phyloP scores from a whole-genome alignment of 1,139 yeast genomes.

The Scheffersomyces lignicola region DNA sequence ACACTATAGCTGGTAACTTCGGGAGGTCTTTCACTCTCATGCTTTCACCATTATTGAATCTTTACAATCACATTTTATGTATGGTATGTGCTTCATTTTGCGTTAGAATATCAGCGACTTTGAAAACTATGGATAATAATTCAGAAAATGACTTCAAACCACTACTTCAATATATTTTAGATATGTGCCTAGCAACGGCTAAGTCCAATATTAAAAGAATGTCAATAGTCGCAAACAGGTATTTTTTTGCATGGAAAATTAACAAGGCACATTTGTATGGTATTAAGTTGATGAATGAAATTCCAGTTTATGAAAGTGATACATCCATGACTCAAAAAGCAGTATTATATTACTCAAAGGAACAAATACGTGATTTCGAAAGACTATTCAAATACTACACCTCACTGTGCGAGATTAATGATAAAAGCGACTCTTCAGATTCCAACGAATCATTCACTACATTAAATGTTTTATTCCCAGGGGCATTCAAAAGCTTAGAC shows the following conservation, averaged over 20 bases:
- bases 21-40: constrained; percentile 13
- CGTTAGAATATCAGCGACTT: constrained; percentile 3
- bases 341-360: constrained; percentile 3
- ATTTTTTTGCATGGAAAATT: constrained; percentile 1
- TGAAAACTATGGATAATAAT: neutral
- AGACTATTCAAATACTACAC: constrained; percentile 11
- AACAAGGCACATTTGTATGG: constrained; percentile 3
- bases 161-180: neutral
- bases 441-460: neutral
- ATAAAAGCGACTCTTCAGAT: neutral
- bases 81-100: constrained; percentile 3
- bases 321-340: neutral
- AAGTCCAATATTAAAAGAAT: neutral
- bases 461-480: neutral
- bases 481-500: neutral
- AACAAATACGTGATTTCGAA: constrained; percentile 4
- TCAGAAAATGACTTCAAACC: neutral
- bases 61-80: constrained; percentile 9
- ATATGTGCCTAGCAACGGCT: neutral
- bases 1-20: constrained; percentile 3
- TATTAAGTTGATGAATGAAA: constrained; percentile 4
- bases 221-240: neutral
- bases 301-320: constrained; percentile 3
- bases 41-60: constrained; percentile 11
- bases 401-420: neutral